Conservation (phyloP, 2,329 filamentous ascomycete species). For the Alternaria arborescens region DNA sequence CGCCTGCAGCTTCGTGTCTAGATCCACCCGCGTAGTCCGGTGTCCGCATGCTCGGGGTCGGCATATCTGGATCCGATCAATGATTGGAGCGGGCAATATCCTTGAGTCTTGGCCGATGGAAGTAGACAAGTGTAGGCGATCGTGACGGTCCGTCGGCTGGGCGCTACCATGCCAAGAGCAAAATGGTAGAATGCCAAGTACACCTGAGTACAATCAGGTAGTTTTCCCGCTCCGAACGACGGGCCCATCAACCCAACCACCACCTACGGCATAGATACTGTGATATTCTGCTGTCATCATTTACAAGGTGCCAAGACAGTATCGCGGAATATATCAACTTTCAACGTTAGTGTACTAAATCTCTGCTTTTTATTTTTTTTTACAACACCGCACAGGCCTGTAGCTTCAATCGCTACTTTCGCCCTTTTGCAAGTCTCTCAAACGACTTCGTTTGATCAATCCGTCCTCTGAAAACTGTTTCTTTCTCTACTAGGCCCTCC, state of each 20-base stretch:
- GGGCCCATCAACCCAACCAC: neutral
- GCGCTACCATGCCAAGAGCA: neutral
- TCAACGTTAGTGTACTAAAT: neutral
- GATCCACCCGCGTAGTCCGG: neutral
- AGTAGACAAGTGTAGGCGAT: neutral
- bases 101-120: neutral
- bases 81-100: conserved; percentile 1
- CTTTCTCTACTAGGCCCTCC: conserved; percentile 3
- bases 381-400: neutral
- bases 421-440: too few species aligned
- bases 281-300: neutral
- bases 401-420: neutral
- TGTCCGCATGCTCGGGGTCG: neutral
- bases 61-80: neutral
- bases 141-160: neutral
- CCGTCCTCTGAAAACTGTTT: neutral
- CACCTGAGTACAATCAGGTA: neutral
- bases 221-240: neutral
- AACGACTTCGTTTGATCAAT: neutral
- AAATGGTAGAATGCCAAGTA: neutral
- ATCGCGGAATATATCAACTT: neutral
- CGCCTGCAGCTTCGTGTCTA: neutral
- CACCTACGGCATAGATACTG: neutral
- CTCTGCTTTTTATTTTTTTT: conserved; percentile 1
- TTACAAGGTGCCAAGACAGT: neutral